These are phyloP conservation scores for Colletotrichum spaethianum DNA, from an alignment of 2,329 filamentous ascomycete species.

Conservation along the genomic window DNA sequence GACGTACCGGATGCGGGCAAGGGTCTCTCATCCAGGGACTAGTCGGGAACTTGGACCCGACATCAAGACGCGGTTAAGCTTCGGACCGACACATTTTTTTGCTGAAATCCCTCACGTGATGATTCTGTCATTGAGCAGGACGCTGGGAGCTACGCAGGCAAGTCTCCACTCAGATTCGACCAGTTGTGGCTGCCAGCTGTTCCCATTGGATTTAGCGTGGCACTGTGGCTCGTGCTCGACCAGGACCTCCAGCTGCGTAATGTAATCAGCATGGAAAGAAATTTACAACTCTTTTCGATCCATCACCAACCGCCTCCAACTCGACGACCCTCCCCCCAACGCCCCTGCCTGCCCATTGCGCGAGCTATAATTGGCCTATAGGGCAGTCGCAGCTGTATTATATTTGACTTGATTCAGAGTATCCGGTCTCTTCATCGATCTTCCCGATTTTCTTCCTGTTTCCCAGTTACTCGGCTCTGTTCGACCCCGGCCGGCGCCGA, in stretches of 20 bases:
- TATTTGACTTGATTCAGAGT: background rate
- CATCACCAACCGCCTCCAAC: conserved; percentile 30
- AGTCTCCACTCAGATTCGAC: conserved; percentile 16
- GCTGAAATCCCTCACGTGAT: conserved; percentile 5
- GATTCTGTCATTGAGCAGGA: conserved; percentile 1
- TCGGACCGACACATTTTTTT: conserved; percentile 25
- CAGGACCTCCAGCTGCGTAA: conserved; percentile 39
- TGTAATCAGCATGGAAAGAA: conserved; percentile 43
- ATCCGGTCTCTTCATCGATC: conserved; percentile 36
- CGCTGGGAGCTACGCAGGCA: background rate
- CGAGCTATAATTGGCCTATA: conserved; percentile 28
- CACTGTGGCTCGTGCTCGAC: conserved; percentile 40
- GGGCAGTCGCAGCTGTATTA: conserved; percentile 35
- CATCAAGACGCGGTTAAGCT: conserved; percentile 28
- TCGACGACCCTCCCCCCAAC: conserved; percentile 34
- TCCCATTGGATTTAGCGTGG: conserved; percentile 26
- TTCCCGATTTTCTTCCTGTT: conserved; percentile 41
- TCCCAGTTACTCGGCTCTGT: conserved; percentile 46
- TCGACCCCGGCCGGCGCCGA: conserved; percentile 46
- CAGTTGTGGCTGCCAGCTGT: conserved; percentile 30
- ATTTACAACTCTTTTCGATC: conserved; percentile 41
- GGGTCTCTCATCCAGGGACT: conserved; percentile 27
- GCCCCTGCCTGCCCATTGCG: conserved; percentile 37
- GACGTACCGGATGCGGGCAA: conserved; percentile 36
- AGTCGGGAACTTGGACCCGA: conserved; percentile 10